Conservation (phyloP, 768 basidiomycete species). For the Russula lepida region DNA sequence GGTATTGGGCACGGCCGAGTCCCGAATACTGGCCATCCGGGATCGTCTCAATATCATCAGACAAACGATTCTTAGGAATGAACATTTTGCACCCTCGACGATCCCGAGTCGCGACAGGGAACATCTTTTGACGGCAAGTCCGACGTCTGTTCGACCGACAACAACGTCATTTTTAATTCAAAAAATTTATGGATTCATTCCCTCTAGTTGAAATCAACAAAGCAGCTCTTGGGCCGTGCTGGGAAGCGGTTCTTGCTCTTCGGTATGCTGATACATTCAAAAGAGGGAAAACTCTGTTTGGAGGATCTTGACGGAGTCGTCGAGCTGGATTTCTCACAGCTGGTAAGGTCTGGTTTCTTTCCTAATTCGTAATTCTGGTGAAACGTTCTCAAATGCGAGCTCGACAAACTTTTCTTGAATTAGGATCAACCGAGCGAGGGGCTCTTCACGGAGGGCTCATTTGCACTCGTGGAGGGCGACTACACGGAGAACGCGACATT, state of each 20-base stretch:
- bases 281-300: conserved; percentile 83
- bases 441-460: conserved; percentile 91
- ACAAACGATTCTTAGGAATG: conserved; percentile 89
- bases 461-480: conserved; percentile 92
- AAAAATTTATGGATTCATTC: not conserved
- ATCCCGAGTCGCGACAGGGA: conserved; percentile 82
- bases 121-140: conserved; percentile 74
- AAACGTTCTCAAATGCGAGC: too few relatives aligned
- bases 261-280: conserved; percentile 84
- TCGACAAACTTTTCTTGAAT: too few relatives aligned
- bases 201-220: conserved; percentile 81
- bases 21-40: conserved; percentile 68
- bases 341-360: conserved; percentile 42
- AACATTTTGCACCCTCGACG: conserved; percentile 96
- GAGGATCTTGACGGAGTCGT: conserved; percentile 91
- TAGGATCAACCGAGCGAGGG: conserved; percentile 90
- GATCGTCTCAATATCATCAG: conserved; percentile 86
- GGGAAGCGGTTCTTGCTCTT: conserved; percentile 87
- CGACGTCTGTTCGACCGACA: not conserved
- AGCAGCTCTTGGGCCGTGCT: conserved; percentile 86
- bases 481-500: conserved; percentile 89
- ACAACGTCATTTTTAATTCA: too few relatives aligned
- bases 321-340: conserved; percentile 76
- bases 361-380: too few relatives aligned
- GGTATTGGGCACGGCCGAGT: conserved; percentile 77